These are phyloP conservation scores for Paraconiothyrium sp. DNA, from an alignment of 2,329 filamentous ascomycete genomes.

Conservation along the genomic window DNA sequence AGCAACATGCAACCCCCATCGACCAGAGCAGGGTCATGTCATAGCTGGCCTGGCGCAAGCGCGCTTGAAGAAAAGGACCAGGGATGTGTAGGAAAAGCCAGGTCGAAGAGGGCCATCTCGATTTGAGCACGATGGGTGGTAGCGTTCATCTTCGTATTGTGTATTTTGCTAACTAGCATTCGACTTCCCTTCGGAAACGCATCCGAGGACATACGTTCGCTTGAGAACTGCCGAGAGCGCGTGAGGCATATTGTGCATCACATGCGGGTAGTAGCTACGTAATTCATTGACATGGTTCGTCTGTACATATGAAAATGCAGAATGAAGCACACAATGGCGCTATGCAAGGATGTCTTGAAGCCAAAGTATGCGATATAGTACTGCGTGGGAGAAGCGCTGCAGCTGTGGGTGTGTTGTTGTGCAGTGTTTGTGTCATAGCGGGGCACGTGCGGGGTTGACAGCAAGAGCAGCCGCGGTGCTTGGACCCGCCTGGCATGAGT, in stretches of 20 bases:
- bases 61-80: slow-evolving; percentile 17
- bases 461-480: not conserved
- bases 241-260: slow-evolving; percentile 1
- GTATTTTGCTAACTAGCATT: not conserved
- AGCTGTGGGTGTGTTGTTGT: not conserved
- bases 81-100: slow-evolving; percentile 7
- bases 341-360: slow-evolving; percentile 5
- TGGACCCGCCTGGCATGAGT: slow-evolving; percentile 2
- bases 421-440: slow-evolving; percentile 9
- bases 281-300: not conserved
- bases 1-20: slow-evolving; percentile 7
- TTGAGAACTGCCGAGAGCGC: slow-evolving; percentile 11
- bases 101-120: slow-evolving; percentile 27
- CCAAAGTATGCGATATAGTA: not conserved
- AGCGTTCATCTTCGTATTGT: not conserved
- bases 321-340: slow-evolving; percentile 2
- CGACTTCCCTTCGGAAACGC: not conserved
- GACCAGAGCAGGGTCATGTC: slow-evolving; percentile 1
- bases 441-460: not conserved
- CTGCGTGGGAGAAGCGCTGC: not conserved
- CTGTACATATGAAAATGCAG: slow-evolving; percentile 7
- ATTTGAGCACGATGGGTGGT: slow-evolving; percentile 20
- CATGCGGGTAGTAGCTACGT: slow-evolving; percentile 1
- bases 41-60: slow-evolving; percentile 19
- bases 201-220: not conserved